Evolutionary conservation across 2,329 filamentous ascomycete species (phyloP), one percentile per base, ranked within the genome.

Genomic region (Calonectria montana): DNA sequence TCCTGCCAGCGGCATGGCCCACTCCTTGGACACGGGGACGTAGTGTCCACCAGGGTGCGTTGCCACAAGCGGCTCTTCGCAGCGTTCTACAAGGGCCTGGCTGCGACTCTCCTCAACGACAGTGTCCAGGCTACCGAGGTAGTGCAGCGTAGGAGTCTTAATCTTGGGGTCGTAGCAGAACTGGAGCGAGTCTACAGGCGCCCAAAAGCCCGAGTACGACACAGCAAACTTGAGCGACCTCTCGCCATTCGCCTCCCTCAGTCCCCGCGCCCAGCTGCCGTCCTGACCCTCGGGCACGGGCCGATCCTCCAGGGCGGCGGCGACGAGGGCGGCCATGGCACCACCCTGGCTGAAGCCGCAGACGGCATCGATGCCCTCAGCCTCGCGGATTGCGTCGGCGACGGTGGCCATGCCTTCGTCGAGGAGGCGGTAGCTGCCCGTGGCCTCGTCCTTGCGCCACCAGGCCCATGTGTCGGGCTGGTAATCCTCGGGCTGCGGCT

Each of bases 41-140:
- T 97, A 95, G 82, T 98, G 96, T 0, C 96, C 96, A 9, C 96
- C 96, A 1, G 96, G 96, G 83, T 97, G 95, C 77, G 93, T 89
- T 77, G 91, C 80, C 74, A 90, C 86, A 80, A 87, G 55, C 0
- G 87, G 86, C 75, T 87, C 87, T 74, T 82, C 88, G 82, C 90
- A 95, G 70, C 85, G 87, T 27, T 95, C 91, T 3, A 94, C 88
- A 70, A 98, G 83, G 25, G 86, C 89, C 78, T 89, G 86, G 81
- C 91, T 94, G 79, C 94, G 87, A 65, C 84, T 83, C 86, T 98
- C 96, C 37, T 95, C 94, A 0, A 98, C 96, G 1, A 98, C 94
- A 3, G 93, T 94, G 85, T 98, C 96, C 76, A 98, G 85, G 66
- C 91, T 93, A 1, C 96, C 96, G 29, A 98, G 82, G 76, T 95